These are phyloP conservation scores for Wickerhamomyces chambardii DNA, from an alignment of 805 yeast genomes.

Conservation along the genomic window DNA sequence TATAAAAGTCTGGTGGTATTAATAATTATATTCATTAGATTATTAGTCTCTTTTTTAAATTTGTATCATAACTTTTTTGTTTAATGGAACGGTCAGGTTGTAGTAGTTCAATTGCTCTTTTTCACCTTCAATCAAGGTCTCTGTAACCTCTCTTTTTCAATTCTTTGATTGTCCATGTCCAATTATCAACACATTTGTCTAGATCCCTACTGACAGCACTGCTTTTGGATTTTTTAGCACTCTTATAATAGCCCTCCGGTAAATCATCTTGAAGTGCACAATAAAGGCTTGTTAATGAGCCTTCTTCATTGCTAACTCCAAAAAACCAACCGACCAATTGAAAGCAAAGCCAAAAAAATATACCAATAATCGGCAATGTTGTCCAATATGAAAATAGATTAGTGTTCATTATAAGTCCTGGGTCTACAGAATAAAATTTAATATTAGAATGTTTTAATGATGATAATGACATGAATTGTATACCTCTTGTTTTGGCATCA, in stretches of 20 bases:
- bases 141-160: constrained; percentile 42
- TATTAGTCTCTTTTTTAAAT: too few relatives aligned
- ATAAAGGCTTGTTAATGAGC: constrained; percentile 53
- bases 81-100: too few relatives aligned
- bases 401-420: constrained; percentile 83
- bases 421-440: constrained; percentile 61
- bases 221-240: background rate
- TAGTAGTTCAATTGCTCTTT: too few relatives aligned
- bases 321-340: constrained; percentile 59
- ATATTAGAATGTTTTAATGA: constrained; percentile 61
- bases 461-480: constrained; percentile 60
- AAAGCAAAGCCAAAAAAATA: constrained; percentile 61
- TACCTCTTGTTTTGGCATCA: constrained; percentile 67
- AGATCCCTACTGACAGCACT: constrained; percentile 21
- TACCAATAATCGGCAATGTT: constrained; percentile 68
- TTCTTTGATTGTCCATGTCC: constrained; percentile 73
- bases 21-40: too few relatives aligned
- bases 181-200: constrained; percentile 57
- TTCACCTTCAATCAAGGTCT: constrained; percentile 1
- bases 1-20: too few relatives aligned
- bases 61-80: background rate
- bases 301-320: constrained; percentile 69
- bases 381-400: constrained; percentile 72
- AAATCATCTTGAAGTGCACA: constrained; percentile 48
- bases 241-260: background rate